These are phyloP conservation scores for Naganishia sp. DNA, from an alignment of 1,284 basidiomycete genomes.

Conservation along the genomic window DNA sequence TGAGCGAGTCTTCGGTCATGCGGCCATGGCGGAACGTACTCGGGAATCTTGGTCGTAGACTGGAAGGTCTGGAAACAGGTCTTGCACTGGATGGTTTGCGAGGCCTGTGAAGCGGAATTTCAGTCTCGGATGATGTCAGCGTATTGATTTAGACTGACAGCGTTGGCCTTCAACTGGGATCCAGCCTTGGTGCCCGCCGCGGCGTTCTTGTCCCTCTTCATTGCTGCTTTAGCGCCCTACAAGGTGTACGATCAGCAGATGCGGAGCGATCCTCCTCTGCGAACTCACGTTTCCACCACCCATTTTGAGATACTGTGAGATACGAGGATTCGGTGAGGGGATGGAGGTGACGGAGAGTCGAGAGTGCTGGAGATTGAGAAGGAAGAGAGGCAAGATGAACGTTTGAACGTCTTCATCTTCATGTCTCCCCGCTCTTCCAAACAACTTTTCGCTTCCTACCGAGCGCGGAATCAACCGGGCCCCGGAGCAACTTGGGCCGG, in stretches of 20 bases:
- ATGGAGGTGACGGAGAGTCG: background rate
- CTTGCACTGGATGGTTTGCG: constrained; percentile 56
- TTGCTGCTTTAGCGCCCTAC: constrained; percentile 52
- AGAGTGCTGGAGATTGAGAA: background rate
- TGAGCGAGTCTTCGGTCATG: background rate
- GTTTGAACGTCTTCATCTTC: background rate
- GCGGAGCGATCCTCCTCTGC: background rate
- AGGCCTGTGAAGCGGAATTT: constrained; percentile 42
- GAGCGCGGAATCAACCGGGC: constrained; percentile 1
- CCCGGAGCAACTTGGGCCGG: background rate
- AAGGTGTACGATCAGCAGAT: background rate
- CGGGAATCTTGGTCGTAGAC: constrained; percentile 54
- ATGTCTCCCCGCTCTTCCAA: constrained; percentile 6
- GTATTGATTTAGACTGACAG: constrained; percentile 39
- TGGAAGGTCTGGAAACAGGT: constrained; percentile 58
- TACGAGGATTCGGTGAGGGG: constrained; percentile 3
- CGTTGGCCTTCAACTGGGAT: constrained; percentile 52
- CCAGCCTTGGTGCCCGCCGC: constrained; percentile 40
- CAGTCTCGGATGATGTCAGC: background rate
- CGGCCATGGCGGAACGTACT: constrained; percentile 40
- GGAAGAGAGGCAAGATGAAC: background rate
- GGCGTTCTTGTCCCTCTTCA: constrained; percentile 45
- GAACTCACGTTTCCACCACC: constrained; percentile 18
- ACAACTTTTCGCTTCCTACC: constrained; percentile 9
- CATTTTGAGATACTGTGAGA: constrained; percentile 20